phyloP scores from a whole-genome alignment of 345 rosid species.

The Euphorbia tirucalli region DNA sequence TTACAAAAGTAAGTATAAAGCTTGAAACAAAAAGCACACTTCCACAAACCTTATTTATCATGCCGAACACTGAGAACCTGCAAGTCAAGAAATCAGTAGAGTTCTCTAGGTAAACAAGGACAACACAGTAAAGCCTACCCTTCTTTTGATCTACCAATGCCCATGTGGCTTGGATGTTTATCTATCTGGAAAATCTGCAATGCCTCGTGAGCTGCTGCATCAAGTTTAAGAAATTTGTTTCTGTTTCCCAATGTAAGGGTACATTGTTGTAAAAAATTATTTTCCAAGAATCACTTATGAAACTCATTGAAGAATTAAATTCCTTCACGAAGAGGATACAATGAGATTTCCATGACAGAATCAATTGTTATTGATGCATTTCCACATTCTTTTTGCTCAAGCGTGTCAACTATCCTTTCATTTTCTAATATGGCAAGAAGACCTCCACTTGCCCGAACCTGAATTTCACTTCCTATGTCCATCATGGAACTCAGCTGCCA shows the following conservation, averaged over 20 bases:
- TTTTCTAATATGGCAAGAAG: too few relatives aligned
- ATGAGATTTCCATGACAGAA: constrained; percentile 66
- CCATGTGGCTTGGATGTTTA: constrained; percentile 99
- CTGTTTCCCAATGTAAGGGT: constrained; percentile 58
- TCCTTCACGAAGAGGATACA: constrained; percentile 54
- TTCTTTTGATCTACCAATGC: constrained; percentile 98
- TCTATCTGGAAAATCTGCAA: constrained; percentile 87
- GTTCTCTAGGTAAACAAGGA: constrained; percentile 17
- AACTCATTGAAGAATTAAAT: constrained; percentile 11
- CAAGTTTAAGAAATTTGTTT: too few relatives aligned
- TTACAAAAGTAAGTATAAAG: too few relatives aligned
- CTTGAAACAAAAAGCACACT: too few relatives aligned
- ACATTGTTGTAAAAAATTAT: constrained; percentile 20
- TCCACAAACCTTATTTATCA: too few relatives aligned
- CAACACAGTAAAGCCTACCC: constrained; percentile 48
- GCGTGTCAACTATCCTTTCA: too few relatives aligned
- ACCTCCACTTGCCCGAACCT: too few relatives aligned
- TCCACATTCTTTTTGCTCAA: too few relatives aligned
- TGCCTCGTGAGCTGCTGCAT: too few relatives aligned
- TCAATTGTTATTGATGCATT: too few relatives aligned
- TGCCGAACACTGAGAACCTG: constrained; percentile 99
- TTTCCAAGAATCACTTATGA: neutral
- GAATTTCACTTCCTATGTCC: constrained; percentile 89
- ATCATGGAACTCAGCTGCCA: constrained; percentile 90
- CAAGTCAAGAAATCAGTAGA: constrained; percentile 31